Base-by-base conservation (phyloP, 495 filamentous ascomycete genomes). In the Penicillium bialowiezense region DNA sequence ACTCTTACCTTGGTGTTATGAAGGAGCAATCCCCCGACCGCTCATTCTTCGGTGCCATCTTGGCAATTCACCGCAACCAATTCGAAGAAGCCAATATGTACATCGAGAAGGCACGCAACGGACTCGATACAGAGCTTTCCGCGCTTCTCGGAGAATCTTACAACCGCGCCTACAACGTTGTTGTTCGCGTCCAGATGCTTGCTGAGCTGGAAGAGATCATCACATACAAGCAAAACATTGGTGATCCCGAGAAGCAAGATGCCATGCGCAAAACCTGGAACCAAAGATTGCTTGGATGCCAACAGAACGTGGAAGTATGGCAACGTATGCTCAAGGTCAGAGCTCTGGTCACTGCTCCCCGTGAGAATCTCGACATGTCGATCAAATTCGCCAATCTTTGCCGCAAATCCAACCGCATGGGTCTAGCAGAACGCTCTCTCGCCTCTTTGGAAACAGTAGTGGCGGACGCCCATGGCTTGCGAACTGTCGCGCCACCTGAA, bases 371-470 rank as follows among this genome's bases (percentile, higher is more conserved):
- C 76, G 87, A 93, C 59, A 97, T 97, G 90, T 95, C 88, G 79
- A 97, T 97, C 72, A 99, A 99, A 62, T 97, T 96, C 59, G 89
- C 95, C 51, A 97, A 97, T 56, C 80, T 99, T 7, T 99, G 93
- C 66, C 86, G 93, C 57, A 99, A 97, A 63, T 95, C 90, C 24
- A 87, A 89, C 42, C 85, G 93, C 8, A 91, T 90, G 74, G 93
- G 92, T 12, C 79, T 99, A n/a, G 95, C 92, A 2, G 93, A 97
- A 72, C 92, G 95, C 65, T 90, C 90, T n/a, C 72, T 99, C 35
- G 89, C 90, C 59, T 85, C 84, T 23, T 75, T 90, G 9, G 79
- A 89, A n/a, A 82, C 83, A 23, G 75, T 87, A 12, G 51, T 74
- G 12, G 76, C 66, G 65, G 84, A 84, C 52, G 69, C 55, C 58